Evolutionary conservation across 2,329 filamentous ascomycete species (phyloP).

Genomic region (Venturia aucupariae): DNA sequence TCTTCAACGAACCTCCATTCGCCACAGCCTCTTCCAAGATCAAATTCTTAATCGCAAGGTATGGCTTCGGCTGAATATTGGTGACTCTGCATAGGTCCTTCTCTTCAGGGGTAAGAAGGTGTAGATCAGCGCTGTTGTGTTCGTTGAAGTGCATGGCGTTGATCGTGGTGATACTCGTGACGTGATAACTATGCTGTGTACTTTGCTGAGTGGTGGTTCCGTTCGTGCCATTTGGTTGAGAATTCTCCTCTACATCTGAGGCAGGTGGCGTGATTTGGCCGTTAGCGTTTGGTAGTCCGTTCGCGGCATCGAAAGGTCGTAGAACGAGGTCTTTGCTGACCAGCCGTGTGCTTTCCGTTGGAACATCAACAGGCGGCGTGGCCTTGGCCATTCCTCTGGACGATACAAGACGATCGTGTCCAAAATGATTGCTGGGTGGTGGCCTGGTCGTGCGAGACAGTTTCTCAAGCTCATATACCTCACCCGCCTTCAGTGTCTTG

Average conservation of each 20-base stretch:
- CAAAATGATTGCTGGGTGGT: conserved; percentile 61
- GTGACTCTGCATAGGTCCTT: conserved; percentile 76
- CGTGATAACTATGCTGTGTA: not conserved
- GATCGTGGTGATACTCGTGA: not conserved
- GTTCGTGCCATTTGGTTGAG: conserved; percentile 44
- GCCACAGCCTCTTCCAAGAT: conserved; percentile 87
- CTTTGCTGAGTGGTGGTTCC: conserved; percentile 18
- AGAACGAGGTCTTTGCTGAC: conserved; percentile 71
- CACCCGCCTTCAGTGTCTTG: conserved; percentile 72
- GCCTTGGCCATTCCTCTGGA: conserved; percentile 54
- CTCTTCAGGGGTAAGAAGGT: conserved; percentile 78
- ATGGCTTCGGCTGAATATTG: conserved; percentile 85
- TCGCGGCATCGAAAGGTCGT: conserved; percentile 30
- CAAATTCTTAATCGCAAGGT: conserved; percentile 87
- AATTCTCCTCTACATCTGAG: conserved; percentile 17
- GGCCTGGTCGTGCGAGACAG: conserved; percentile 58
- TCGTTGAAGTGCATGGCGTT: conserved; percentile 53
- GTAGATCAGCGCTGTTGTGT: conserved; percentile 58
- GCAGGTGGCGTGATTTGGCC: conserved; percentile 33
- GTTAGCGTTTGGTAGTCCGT: conserved; percentile 20
- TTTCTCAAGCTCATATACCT: conserved; percentile 91
- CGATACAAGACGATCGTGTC: conserved; percentile 64
- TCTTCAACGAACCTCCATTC: conserved; percentile 79
- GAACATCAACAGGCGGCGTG: conserved; percentile 55
- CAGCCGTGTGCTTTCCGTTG: conserved; percentile 64